Conservation (phyloP, 306 rosid genomes). For the Dicorynia guianensis region DNA sequence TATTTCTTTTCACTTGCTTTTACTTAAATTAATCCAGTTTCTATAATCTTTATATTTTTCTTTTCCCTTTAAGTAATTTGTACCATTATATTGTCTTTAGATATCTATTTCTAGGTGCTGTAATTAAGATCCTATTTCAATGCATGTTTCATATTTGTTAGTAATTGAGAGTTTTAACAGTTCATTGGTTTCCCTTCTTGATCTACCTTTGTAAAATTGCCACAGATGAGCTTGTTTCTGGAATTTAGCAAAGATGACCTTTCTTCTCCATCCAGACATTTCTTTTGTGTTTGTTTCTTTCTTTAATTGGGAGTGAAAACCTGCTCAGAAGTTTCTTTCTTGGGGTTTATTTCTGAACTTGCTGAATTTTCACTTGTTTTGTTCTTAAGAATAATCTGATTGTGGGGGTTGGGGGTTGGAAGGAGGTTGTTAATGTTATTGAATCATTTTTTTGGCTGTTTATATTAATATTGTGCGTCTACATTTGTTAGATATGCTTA, state of each 20-base stretch:
- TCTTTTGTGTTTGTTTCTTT: neutral
- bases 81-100: neutral
- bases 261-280: neutral
- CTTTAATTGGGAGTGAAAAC: neutral
- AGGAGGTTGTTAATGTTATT: neutral
- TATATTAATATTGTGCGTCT: too few relatives aligned
- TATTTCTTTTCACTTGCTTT: neutral
- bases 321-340: too few relatives aligned
- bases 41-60: neutral
- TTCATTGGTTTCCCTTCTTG: neutral
- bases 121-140: neutral
- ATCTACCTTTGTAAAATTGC: neutral
- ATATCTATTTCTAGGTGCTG: neutral
- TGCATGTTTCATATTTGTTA: neutral
- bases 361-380: neutral
- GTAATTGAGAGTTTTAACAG: neutral
- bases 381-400: neutral
- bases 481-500: too few relatives aligned
- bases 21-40: neutral
- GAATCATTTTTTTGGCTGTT: neutral
- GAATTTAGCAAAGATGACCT: too few relatives aligned
- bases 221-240: neutral
- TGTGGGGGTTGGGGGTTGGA: neutral
- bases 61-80: neutral
- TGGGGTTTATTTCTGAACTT: neutral